Evolutionary conservation across 768 basidiomycete genomes (phyloP).

Genomic region (Baorangia bicolor): DNA sequence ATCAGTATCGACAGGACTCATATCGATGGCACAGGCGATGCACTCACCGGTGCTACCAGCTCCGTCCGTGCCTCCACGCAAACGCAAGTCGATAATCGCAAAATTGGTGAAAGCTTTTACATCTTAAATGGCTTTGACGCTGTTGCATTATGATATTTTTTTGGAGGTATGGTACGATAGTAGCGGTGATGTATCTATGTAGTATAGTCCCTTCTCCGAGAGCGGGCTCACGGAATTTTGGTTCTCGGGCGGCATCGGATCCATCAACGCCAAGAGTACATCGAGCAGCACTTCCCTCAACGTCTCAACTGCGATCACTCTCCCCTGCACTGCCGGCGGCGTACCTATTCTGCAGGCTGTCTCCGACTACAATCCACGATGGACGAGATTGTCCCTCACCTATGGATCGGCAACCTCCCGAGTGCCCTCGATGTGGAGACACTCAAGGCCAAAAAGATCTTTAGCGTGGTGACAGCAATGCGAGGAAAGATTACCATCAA

Average conservation of each 20-base stretch:
- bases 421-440: slow-evolving; percentile 63
- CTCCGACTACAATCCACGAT: slow-evolving; percentile 36
- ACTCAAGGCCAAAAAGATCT: slow-evolving; percentile 71
- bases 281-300: background rate
- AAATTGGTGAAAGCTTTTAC: slow-evolving; percentile 11
- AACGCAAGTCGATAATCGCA: slow-evolving; percentile 17
- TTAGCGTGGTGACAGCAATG: slow-evolving; percentile 72
- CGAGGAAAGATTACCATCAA: slow-evolving; percentile 63
- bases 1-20: background rate
- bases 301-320: background rate
- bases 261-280: background rate
- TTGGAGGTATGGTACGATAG: background rate
- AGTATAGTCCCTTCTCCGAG: background rate
- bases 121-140: background rate
- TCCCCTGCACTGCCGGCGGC: background rate
- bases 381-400: slow-evolving; percentile 74
- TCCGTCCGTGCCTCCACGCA: background rate
- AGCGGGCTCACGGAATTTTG: too few relatives aligned
- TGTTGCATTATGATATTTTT: background rate
- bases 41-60: background rate
- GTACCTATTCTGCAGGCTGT: background rate
- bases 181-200: background rate
- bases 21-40: background rate
- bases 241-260: too few relatives aligned
- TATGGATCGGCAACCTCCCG: slow-evolving; percentile 83